Conservation (phyloP, 495 filamentous ascomycete genomes). For the Aspergillus avenaceus region DNA sequence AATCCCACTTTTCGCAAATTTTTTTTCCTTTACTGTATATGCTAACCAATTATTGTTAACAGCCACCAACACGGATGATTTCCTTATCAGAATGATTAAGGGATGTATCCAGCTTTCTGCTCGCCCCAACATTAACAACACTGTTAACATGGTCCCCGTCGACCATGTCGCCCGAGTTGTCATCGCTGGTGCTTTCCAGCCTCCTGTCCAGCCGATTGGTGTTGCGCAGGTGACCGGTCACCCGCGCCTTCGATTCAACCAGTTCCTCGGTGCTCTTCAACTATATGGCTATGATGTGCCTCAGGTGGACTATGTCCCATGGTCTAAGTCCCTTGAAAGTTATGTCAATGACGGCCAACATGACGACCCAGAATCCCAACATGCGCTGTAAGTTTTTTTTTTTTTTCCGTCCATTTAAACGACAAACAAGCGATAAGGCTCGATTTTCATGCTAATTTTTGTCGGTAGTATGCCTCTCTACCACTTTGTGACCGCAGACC, state of each 20-base stretch:
- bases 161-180: constrained; percentile 77
- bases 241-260: constrained; percentile 73
- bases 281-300: constrained; percentile 74
- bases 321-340: constrained; percentile 50
- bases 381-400: constrained; percentile 50
- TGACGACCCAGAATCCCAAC: constrained; percentile 56
- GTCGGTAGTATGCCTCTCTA: constrained; percentile 67
- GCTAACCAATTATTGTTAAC: background rate
- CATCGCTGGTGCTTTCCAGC: constrained; percentile 65
- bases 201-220: constrained; percentile 45
- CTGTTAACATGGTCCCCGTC: constrained; percentile 88
- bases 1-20: background rate
- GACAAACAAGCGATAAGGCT: too few species aligned
- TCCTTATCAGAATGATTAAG: constrained; percentile 84
- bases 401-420: background rate
- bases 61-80: constrained; percentile 83
- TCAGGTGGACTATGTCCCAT: constrained; percentile 59
- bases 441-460: background rate
- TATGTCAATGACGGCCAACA: constrained; percentile 60
- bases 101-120: constrained; percentile 76
- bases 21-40: background rate
- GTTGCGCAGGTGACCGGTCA: constrained; percentile 79
- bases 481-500: constrained; percentile 76
- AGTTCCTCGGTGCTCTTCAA: constrained; percentile 68
- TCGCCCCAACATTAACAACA: constrained; percentile 77